Evolutionary conservation across 805 yeast genomes (phyloP), one percentile per base, ranked within the genome.

Genomic region (Spathaspora arborariae): DNA sequence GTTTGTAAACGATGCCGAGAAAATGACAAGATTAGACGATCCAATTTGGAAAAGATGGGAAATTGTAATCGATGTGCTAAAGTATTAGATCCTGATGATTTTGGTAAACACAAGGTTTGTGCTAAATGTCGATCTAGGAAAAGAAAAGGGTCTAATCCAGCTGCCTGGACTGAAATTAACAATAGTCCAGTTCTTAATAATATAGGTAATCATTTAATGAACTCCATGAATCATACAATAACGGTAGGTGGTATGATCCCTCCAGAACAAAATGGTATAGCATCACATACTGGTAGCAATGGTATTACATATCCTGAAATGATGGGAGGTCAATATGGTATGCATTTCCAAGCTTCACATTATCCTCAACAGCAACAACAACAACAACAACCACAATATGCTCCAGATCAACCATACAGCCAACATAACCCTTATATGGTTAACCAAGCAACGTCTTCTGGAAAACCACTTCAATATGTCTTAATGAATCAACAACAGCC

Each of bases 1-100:
- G 88, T 83, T n/a, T 83, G 88, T 57, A 67, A 74, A 49, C 65
- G 86, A 51, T 83, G 88, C 59, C 68, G 88, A 48, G 78, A 72
- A 41, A 81, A 79, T 53, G 88, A 82, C 57, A 80, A 77, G 56
- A 63, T 76, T 41, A 68, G 88, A 51, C 62, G 88, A 48, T 68
- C 77, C 26, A 74, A 74, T 43, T 62, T 82, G 49, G 87, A 81
- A 56, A 74, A 72, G 48, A 62, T 70, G 54, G 85, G 86, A 11
- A 73, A 76, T 45, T 83, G 88, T 56, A 81, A 80, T 56, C 70
- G 88, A 45, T 83, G 88, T 62, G 82, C 84, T 4, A 67, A 68
- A 47, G 65, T 71, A 0, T 60, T 82, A 49, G 63, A 59, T n/a
- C 67, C 69, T 0, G 68, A 59, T 2, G 83, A 78, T 52, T 63